Percentiles rank a stretch among this genome's conserved stretches.
phyloP scores from a whole-genome alignment of 2,329 filamentous ascomycete species.

The Diaporthe eres region DNA sequence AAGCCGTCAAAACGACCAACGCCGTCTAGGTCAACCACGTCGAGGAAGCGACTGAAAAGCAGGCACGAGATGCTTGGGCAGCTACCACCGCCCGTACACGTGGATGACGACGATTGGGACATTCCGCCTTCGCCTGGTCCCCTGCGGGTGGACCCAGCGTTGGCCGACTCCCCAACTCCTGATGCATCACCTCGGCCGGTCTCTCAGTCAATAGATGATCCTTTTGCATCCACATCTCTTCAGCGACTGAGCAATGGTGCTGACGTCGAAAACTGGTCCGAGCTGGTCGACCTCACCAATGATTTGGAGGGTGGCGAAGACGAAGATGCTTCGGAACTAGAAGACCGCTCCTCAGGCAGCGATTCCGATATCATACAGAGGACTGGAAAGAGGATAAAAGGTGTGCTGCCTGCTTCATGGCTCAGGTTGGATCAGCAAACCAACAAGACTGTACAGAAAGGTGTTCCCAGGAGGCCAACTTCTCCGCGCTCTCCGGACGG shows the following conservation, averaged over 20 bases:
- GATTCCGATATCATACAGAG: conserved; percentile 58
- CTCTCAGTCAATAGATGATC: not conserved
- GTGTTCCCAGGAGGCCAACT: conserved; percentile 48
- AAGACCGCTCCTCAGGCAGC: conserved; percentile 52
- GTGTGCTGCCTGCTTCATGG: conserved; percentile 78
- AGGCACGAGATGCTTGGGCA: not conserved
- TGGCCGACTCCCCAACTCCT: not conserved
- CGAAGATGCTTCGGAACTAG: conserved; percentile 43
- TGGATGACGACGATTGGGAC: conserved; percentile 33
- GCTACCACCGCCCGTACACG: not conserved
- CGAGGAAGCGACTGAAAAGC: conserved; percentile 46
- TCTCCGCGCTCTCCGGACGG: conserved; percentile 55
- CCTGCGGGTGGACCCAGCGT: not conserved
- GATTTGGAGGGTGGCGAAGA: conserved; percentile 37
- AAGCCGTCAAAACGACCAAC: conserved; percentile 44
- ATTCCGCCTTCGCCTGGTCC: conserved; percentile 30
- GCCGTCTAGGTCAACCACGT: conserved; percentile 43
- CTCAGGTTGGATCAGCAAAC: conserved; percentile 70
- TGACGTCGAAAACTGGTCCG: not conserved
- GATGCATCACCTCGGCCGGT: not conserved
- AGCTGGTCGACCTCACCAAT: conserved; percentile 32
- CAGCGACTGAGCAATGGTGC: not conserved
- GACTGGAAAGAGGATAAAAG: conserved; percentile 65
- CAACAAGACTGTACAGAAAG: conserved; percentile 50
- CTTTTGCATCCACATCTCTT: not conserved